These are phyloP conservation scores for Chaetoscypha palmicola DNA, from an alignment of 2,329 filamentous ascomycete genomes.

Conservation along the genomic window DNA sequence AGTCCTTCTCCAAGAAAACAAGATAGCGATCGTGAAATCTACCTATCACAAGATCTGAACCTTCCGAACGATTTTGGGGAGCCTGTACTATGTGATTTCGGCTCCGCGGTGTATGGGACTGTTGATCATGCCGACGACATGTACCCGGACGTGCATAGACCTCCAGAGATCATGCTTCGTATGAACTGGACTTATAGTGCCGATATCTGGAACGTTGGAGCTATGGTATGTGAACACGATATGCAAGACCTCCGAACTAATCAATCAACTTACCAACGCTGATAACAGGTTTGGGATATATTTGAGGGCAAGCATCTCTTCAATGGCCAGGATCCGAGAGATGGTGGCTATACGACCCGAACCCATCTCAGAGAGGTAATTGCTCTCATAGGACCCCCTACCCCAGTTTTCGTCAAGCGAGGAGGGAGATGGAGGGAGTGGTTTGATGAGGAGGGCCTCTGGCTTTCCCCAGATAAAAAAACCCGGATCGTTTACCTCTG, in stretches of 20 bases:
- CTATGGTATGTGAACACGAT: constrained; percentile 25
- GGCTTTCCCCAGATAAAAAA: constrained; percentile 13
- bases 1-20: constrained; percentile 37
- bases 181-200: constrained; percentile 31
- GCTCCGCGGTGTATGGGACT: constrained; percentile 36
- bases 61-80: constrained; percentile 30
- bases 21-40: constrained; percentile 35
- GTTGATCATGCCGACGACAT: constrained; percentile 31
- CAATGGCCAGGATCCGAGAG: constrained; percentile 11
- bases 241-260: no score
- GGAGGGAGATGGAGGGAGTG: constrained; percentile 11
- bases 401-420: constrained; percentile 10
- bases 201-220: constrained; percentile 33
- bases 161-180: constrained; percentile 33
- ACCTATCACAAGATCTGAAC: constrained; percentile 35
- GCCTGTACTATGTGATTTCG: constrained; percentile 42
- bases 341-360: constrained; percentile 12
- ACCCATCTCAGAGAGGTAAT: constrained; percentile 19
- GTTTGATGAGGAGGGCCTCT: constrained; percentile 14
- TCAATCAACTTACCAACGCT: not conserved
- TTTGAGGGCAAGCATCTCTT: constrained; percentile 19
- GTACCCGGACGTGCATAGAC: constrained; percentile 36
- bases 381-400: constrained; percentile 16
- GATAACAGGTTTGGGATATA: constrained; percentile 15
- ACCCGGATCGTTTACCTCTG: constrained; percentile 13